Conservation (phyloP, 257 asterid species). For the Solanum appendiculatum region DNA sequence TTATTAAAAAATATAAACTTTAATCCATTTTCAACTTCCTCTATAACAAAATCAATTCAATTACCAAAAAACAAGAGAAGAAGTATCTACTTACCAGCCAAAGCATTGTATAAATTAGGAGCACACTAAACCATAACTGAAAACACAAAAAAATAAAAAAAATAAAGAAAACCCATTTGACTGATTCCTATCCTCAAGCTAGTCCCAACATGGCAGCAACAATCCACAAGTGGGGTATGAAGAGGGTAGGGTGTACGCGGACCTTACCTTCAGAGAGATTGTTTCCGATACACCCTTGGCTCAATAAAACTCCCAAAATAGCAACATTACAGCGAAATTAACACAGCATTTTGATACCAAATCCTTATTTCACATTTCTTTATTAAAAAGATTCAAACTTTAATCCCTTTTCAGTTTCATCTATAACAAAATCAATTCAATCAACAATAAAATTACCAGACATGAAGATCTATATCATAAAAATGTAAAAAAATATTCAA, state of each 20-base stretch:
- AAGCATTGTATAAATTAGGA: neutral
- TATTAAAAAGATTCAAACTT: neutral
- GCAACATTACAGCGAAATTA: neutral
- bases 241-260: neutral
- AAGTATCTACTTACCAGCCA: neutral
- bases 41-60: neutral
- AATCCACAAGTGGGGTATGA: neutral
- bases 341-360: neutral
- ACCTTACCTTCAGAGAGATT: too few species aligned
- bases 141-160: neutral
- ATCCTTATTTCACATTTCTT: neutral
- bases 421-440: neutral
- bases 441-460: neutral
- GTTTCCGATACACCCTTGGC: neutral
- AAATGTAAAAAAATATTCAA: neutral
- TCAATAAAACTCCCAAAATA: neutral
- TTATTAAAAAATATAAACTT: neutral
- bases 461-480: neutral
- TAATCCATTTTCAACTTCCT: neutral
- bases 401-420: neutral
- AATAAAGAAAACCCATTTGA: neutral
- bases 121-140: neutral
- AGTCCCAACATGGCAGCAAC: neutral
- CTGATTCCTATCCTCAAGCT: neutral
- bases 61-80: neutral